Base-by-base conservation (phyloP, 2,329 filamentous ascomycete species). In the Colletotrichum sp. region DNA sequence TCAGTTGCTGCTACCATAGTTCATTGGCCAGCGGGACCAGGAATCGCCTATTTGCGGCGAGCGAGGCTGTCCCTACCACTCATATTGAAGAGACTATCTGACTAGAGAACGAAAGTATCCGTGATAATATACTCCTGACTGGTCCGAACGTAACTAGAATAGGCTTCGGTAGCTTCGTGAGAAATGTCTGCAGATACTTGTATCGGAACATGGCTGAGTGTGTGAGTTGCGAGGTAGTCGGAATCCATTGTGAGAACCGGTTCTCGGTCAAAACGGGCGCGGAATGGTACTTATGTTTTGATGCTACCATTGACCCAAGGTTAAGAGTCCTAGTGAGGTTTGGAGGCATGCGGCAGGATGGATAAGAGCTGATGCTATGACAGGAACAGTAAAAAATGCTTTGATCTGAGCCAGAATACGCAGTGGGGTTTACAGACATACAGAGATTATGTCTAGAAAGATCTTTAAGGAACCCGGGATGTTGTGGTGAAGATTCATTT, bases 231-330 rank as follows among this genome's bases (percentile, higher is more conserved):
- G n/a, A 22, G 1, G 3, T 3, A 13, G 4, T 8, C n/a, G 44
- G n/a, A n/a, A 49, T n/a, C 4, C 13, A 44, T 9, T 44, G 5
- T 44, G 39, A 44, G 9, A 44, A 12, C 5, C 3, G 19, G 0
- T 44, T 19, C 9, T n/a, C 39, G 5, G 39, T 44, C 0, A n/a
- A 44, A 2, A 44, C 11, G 9, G 16, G 39, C 44, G 44, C 44
- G n/a, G 3, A 12, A n/a, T 49, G 19, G 2, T 1, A 19, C 5
- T 3, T 6, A n/a, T 6, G 8, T 2, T n/a, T 6, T 4, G 9
- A 5, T 5, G 39, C 39, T n/a, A 12, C 11, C 2, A 49, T 1
- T 12, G 44, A 13, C 19, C n/a, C 2, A 22, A 2, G n/a, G 1
- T 11, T 3, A 49, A 49, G 19, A 3, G 1, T 6, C 1, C 39